phyloP scores from a whole-genome alignment of 1,284 basidiomycete species.

The Boletus smithii region DNA sequence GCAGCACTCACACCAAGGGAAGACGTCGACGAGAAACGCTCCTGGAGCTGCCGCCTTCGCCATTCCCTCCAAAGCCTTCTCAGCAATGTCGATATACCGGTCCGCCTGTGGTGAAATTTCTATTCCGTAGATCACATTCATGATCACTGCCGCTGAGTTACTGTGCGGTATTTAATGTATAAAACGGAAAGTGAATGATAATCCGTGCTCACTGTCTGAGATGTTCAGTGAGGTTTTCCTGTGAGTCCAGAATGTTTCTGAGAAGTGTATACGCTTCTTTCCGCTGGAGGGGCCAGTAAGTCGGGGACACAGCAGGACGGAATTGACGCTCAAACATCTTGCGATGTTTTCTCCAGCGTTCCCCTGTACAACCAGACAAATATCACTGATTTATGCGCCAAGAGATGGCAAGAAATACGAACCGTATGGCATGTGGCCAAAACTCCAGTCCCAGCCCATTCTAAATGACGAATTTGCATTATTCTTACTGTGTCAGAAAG shows the following conservation, averaged over 20 bases:
- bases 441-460: slow-evolving; percentile 52
- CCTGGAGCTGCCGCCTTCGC: slow-evolving; percentile 37
- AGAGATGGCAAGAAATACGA: slow-evolving; percentile 4
- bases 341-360: slow-evolving; percentile 48
- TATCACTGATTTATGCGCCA: not conserved
- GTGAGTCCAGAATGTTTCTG: slow-evolving; percentile 37
- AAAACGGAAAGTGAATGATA: not conserved
- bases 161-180: slow-evolving; percentile 24
- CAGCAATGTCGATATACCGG: slow-evolving; percentile 37
- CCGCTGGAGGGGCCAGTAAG: slow-evolving; percentile 40
- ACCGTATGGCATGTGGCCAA: slow-evolving; percentile 52
- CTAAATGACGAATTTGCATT: slow-evolving; percentile 25
- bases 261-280: slow-evolving; percentile 40
- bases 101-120: slow-evolving; percentile 34
- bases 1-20: slow-evolving; percentile 30
- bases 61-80: slow-evolving; percentile 37
- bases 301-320: slow-evolving; percentile 35
- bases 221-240: slow-evolving; percentile 40
- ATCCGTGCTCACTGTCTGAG: slow-evolving; percentile 40
- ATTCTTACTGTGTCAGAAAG: not conserved
- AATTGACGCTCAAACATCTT: slow-evolving; percentile 48
- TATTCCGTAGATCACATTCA: slow-evolving; percentile 40
- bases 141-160: slow-evolving; percentile 39
- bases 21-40: slow-evolving; percentile 38
- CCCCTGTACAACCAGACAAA: slow-evolving; percentile 28